A percentile compares a stretch with the other conserved stretches of the same genome.
Conservation (phyloP, 257 asterid species). For the Nicotiana noctiflora region DNA sequence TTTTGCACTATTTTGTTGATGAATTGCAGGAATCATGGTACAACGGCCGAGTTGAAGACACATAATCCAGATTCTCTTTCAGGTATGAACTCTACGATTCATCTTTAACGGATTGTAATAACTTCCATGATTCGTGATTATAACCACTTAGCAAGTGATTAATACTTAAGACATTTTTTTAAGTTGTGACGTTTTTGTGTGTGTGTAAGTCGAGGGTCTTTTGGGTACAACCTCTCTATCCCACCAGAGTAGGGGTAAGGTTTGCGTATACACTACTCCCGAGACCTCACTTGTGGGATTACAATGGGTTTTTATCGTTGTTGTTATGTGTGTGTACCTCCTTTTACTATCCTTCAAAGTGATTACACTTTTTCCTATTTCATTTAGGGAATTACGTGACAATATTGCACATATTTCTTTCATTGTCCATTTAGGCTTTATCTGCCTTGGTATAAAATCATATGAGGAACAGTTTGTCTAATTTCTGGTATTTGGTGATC, state of each 20-base stretch:
- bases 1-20: not conserved
- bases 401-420: not conserved
- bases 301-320: no score
- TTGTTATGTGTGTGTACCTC: not conserved
- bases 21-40: slow-evolving; percentile 32
- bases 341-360: not conserved
- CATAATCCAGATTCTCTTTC: slow-evolving; percentile 26
- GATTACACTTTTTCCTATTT: not conserved
- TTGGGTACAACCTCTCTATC: no score
- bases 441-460: not conserved
- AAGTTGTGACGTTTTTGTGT: not conserved
- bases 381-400: no score
- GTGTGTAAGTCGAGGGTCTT: no score
- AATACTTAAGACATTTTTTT: not conserved
- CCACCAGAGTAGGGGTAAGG: no score
- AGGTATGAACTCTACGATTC: slow-evolving; percentile 26
- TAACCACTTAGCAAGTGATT: not conserved
- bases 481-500: not conserved
- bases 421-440: not conserved
- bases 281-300: no score
- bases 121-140: not conserved
- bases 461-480: not conserved
- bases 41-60: slow-evolving; percentile 17
- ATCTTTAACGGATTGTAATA: not conserved
- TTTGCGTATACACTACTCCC: no score